Conservation (phyloP, 805 yeast genomes). For the Helenozyma baotianmanensis region DNA sequence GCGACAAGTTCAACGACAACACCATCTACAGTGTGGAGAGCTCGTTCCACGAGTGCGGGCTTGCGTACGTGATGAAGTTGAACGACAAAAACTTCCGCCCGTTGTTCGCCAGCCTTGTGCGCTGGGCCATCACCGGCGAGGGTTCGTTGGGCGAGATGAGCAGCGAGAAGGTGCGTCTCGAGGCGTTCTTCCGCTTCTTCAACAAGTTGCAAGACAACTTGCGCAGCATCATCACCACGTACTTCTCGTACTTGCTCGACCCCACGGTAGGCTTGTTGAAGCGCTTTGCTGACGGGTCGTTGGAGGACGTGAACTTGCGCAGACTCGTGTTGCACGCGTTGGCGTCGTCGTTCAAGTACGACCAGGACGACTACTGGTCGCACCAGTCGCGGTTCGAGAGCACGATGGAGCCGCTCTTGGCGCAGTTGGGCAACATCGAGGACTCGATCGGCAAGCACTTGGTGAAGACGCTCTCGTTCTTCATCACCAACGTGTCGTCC, state of each 20-base stretch:
- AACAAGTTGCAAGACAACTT: conserved; percentile 78
- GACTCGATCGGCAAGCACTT: conserved; percentile 72
- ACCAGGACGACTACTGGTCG: conserved; percentile 94
- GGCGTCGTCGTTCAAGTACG: conserved; percentile 78
- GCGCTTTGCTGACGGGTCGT: conserved; percentile 41
- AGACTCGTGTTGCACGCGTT: conserved; percentile 71
- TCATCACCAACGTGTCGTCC: conserved; percentile 66
- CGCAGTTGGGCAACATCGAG: conserved; percentile 66
- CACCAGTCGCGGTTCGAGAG: conserved; percentile 78
- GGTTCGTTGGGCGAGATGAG: conserved; percentile 36
- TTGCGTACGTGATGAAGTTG: conserved; percentile 78
- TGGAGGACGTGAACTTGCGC: conserved; percentile 51
- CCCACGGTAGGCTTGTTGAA: conserved; percentile 55
- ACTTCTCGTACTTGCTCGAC: conserved; percentile 81
- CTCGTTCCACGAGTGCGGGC: conserved; percentile 66
- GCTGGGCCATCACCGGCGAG: conserved; percentile 91
- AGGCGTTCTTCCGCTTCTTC: conserved; percentile 81
- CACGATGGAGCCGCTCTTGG: conserved; percentile 56
- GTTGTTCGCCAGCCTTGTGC: conserved; percentile 73
- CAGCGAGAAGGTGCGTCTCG: conserved; percentile 46
- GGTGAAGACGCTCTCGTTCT: conserved; percentile 72
- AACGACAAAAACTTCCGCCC: conserved; percentile 95
- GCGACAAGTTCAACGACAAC: conserved; percentile 53
- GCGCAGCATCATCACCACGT: conserved; percentile 82
- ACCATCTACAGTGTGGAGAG: conserved; percentile 80